Evolutionary conservation across 176 grass and related monocot genomes (phyloP).

Genomic region (Zea mays): DNA sequence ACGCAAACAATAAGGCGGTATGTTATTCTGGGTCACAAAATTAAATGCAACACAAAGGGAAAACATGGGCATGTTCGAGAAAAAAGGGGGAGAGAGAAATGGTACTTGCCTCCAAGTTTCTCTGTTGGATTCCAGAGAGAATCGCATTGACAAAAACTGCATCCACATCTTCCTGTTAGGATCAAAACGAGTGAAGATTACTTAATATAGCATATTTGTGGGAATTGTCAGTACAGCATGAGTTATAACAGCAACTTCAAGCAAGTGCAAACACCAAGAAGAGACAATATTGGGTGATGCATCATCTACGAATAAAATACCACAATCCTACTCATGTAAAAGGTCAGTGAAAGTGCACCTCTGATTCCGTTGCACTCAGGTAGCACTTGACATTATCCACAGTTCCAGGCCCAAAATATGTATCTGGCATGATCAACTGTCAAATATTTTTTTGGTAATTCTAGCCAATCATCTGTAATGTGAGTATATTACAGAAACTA

Average conservation of each 20-base stretch:
- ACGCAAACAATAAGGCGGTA: constrained; percentile 16
- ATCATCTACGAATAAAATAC: not conserved
- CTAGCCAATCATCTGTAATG: not conserved
- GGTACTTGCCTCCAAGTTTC: constrained; percentile 86
- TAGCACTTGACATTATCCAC: constrained; percentile 90
- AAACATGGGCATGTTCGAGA: not conserved
- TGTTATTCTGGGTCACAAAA: not conserved
- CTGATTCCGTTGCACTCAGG: constrained; percentile 68
- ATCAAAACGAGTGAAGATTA: constrained; percentile 29
- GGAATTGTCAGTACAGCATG: constrained; percentile 12
- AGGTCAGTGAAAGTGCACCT: constrained; percentile 53
- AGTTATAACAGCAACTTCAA: constrained; percentile 4
- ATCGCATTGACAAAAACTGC: constrained; percentile 91
- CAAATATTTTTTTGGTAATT: not conserved
- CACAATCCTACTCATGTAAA: constrained; percentile 4
- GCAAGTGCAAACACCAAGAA: not conserved
- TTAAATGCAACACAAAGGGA: constrained; percentile 11
- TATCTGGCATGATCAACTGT: constrained; percentile 54
- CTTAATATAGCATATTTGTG: constrained; percentile 14
- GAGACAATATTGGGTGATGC: constrained; percentile 12
- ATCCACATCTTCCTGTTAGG: constrained; percentile 67
- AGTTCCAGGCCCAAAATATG: constrained; percentile 85
- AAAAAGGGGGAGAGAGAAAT: not conserved
- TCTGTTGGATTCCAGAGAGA: constrained; percentile 86
- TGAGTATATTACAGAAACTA: not conserved